A percentile compares a stretch with the other conserved stretches of the same genome.
Evolutionary conservation across 495 filamentous ascomycete species (phyloP).

Genomic region (Penicillium antarcticum): DNA sequence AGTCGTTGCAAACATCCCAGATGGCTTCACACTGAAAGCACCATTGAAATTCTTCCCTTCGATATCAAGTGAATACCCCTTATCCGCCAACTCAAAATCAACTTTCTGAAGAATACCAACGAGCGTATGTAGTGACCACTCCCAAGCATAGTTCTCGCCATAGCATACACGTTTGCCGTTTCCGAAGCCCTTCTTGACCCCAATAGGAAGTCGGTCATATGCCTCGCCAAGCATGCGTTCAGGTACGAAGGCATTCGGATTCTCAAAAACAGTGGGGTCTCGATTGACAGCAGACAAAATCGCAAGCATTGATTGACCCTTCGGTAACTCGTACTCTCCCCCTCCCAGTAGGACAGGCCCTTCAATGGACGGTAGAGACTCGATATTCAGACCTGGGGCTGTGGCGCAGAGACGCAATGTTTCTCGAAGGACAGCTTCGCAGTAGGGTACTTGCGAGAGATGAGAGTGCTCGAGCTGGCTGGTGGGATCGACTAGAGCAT

Average conservation of each 20-base stretch:
- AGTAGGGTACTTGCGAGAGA: constrained; percentile 62
- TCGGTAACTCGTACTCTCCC: constrained; percentile 63
- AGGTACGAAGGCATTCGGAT: constrained; percentile 60
- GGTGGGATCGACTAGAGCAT: constrained; percentile 31
- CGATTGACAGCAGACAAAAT: constrained; percentile 64
- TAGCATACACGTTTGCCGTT: constrained; percentile 69
- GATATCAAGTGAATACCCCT: constrained; percentile 28
- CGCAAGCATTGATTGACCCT: constrained; percentile 58
- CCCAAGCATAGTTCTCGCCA: constrained; percentile 64
- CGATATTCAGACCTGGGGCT: constrained; percentile 61
- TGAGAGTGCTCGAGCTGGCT: constrained; percentile 46
- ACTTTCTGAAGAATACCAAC: constrained; percentile 41
- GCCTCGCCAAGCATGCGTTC: constrained; percentile 68
- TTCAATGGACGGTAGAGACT: constrained; percentile 48
- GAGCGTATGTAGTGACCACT: constrained; percentile 46
- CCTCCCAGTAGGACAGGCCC: constrained; percentile 50
- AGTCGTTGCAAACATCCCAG: background rate
- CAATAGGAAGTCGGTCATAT: constrained; percentile 55
- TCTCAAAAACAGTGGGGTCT: constrained; percentile 64
- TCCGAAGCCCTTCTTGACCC: constrained; percentile 66
- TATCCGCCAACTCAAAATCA: constrained; percentile 42
- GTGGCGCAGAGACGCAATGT: constrained; percentile 65
- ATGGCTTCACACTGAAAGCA: constrained; percentile 36
- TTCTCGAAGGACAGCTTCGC: constrained; percentile 67
- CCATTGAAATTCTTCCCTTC: constrained; percentile 32